Percentiles rank a stretch among this genome's conserved stretches.
These are phyloP conservation scores for Mycena belliarum DNA, from an alignment of 768 basidiomycete species.

Conservation along the genomic window DNA sequence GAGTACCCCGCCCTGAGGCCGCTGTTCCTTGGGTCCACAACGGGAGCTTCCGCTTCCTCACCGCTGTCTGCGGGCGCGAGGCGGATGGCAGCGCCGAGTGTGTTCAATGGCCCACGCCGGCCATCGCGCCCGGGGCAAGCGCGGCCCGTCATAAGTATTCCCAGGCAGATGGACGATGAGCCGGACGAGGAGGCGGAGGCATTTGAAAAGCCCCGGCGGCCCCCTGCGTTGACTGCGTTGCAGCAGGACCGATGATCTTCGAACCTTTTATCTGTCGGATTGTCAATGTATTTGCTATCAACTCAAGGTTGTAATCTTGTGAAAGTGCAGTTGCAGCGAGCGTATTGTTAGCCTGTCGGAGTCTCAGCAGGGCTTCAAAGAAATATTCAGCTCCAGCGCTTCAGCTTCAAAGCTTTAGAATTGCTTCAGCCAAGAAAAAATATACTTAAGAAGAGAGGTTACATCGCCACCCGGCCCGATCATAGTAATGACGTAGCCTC, in stretches of 20 bases:
- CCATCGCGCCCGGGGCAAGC: slow-evolving; percentile 6
- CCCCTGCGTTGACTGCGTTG: slow-evolving; percentile 39
- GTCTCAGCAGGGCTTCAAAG: too few relatives aligned
- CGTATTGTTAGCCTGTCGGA: too few relatives aligned
- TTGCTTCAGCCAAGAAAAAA: too few relatives aligned
- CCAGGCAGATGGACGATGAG: slow-evolving; percentile 22
- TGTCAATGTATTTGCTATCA: too few relatives aligned
- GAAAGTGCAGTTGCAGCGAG: too few relatives aligned
- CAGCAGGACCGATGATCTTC: neutral
- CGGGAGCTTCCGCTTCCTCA: slow-evolving; percentile 21
- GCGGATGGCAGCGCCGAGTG: neutral
- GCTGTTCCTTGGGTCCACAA: slow-evolving; percentile 35
- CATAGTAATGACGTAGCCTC: slow-evolving; percentile 15
- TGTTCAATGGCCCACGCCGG: neutral
- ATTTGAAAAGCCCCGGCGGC: slow-evolving; percentile 35
- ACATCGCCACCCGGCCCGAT: too few relatives aligned
- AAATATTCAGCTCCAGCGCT: too few relatives aligned
- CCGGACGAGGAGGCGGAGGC: slow-evolving; percentile 22
- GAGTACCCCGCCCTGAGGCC: slow-evolving; percentile 26
- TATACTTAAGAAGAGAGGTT: too few relatives aligned
- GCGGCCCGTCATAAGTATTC: slow-evolving; percentile 32
- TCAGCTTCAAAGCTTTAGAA: too few relatives aligned
- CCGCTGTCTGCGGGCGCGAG: slow-evolving; percentile 23
- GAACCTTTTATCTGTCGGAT: slow-evolving; percentile 13
- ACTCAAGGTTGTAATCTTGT: too few relatives aligned